Evolutionary conservation across 2,329 filamentous ascomycete genomes (phyloP).

Genomic region (Apiospora hydei): DNA sequence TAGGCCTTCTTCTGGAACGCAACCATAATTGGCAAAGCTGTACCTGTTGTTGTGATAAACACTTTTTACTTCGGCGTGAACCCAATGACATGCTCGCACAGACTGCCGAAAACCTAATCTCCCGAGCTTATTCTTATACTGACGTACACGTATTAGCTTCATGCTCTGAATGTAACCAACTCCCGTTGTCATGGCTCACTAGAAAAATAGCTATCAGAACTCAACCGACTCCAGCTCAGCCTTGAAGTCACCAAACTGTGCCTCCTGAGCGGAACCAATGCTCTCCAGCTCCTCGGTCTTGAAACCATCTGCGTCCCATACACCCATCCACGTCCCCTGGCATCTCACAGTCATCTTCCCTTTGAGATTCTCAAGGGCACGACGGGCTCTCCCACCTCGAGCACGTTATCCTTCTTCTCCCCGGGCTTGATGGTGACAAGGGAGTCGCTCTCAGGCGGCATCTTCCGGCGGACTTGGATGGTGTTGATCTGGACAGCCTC

Average conservation of each 20-base stretch:
- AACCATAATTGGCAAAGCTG: no score
- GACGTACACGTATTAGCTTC: not conserved
- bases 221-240: conserved; percentile 6
- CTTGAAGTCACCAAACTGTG: not conserved
- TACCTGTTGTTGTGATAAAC: no score
- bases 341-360: conserved; percentile 44
- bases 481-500: conserved; percentile 46
- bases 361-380: conserved; percentile 44
- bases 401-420: conserved; percentile 42
- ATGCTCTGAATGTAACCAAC: no score
- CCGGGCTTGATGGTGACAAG: conserved; percentile 50
- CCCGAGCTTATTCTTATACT: not conserved
- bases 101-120: not conserved
- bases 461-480: conserved; percentile 48
- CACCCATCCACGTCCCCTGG: conserved; percentile 48
- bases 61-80: not conserved
- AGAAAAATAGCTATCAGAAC: not conserved
- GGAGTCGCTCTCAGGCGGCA: conserved; percentile 49
- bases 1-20: no score
- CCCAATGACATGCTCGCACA: not conserved
- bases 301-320: conserved; percentile 37
- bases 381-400: conserved; percentile 47
- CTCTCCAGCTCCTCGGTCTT: not conserved
- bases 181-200: no score
- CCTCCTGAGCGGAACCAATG: not conserved